Conservation (phyloP, 2,329 filamentous ascomycete genomes). For the Aciculosporium take region DNA sequence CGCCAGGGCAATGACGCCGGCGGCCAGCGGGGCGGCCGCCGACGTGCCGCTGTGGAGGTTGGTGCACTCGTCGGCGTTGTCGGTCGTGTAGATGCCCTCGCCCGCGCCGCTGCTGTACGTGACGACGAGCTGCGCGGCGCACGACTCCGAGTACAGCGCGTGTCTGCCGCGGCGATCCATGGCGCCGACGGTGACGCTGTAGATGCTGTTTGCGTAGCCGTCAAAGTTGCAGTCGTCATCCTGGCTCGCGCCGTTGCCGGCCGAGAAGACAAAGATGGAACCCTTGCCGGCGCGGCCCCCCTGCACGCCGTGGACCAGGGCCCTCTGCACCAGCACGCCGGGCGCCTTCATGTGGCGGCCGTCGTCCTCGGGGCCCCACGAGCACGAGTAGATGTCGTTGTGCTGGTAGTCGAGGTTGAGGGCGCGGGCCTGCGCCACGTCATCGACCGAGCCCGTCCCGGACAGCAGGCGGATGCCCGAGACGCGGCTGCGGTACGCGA, state of each 20-base stretch:
- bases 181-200: constrained; percentile 92
- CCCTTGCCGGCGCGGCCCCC: constrained; percentile 71
- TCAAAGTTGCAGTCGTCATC: constrained; percentile 99
- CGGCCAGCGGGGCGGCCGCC: constrained; percentile 82
- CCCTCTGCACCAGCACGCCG: constrained; percentile 71
- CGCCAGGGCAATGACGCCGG: constrained; percentile 81
- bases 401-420: constrained; percentile 86
- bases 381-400: constrained; percentile 97
- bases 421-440: constrained; percentile 81
- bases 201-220: constrained; percentile 98
- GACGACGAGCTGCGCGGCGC: constrained; percentile 87
- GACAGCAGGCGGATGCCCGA: constrained; percentile 87
- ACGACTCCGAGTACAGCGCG: constrained; percentile 91
- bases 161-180: constrained; percentile 79
- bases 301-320: constrained; percentile 86
- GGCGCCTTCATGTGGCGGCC: constrained; percentile 89
- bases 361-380: constrained; percentile 93
- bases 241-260: constrained; percentile 74
- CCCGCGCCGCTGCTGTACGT: constrained; percentile 87
- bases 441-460: constrained; percentile 74
- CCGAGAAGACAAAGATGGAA: constrained; percentile 88
- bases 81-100: constrained; percentile 90
- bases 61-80: constrained; percentile 72
- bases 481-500: constrained; percentile 83
- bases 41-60: constrained; percentile 80